These are phyloP conservation scores for Leishmania lainsoni DNA, from an alignment of 208 protist species.

Conservation along the genomic window DNA sequence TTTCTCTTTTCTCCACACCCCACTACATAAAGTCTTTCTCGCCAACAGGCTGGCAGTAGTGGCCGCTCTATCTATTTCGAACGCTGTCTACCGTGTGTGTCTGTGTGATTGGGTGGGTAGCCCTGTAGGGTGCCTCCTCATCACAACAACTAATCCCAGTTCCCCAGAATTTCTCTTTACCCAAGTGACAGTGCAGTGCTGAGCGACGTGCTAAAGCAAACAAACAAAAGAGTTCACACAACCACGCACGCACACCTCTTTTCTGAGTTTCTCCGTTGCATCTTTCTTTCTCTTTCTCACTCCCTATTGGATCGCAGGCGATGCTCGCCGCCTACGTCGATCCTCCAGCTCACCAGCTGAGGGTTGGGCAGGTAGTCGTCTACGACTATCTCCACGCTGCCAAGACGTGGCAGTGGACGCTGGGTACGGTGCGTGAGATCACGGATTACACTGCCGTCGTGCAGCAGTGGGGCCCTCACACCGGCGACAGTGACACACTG, in stretches of 20 bases:
- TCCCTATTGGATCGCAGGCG: background rate
- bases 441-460: slow-evolving; percentile 47
- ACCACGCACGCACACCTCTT: background rate
- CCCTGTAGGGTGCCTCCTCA: background rate
- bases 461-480: slow-evolving; percentile 61
- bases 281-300: background rate
- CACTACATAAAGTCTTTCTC: background rate
- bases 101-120: background rate
- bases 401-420: slow-evolving; percentile 65
- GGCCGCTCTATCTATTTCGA: background rate
- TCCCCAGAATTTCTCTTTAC: background rate
- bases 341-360: slow-evolving; percentile 23
- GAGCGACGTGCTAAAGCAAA: background rate
- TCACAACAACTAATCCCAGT: background rate
- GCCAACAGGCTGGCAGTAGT: background rate
- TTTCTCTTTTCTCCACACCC: background rate
- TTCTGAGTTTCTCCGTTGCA: background rate
- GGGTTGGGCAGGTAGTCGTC: slow-evolving; percentile 49
- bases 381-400: slow-evolving; percentile 54
- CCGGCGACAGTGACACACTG: slow-evolving; percentile 46
- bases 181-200: background rate
- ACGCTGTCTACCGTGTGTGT: background rate
- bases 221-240: background rate
- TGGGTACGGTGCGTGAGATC: slow-evolving; percentile 28
- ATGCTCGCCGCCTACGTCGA: slow-evolving; percentile 30